Evolutionary conservation across 306 rosid species (phyloP).

Genomic region (Cucurbita pepo): DNA sequence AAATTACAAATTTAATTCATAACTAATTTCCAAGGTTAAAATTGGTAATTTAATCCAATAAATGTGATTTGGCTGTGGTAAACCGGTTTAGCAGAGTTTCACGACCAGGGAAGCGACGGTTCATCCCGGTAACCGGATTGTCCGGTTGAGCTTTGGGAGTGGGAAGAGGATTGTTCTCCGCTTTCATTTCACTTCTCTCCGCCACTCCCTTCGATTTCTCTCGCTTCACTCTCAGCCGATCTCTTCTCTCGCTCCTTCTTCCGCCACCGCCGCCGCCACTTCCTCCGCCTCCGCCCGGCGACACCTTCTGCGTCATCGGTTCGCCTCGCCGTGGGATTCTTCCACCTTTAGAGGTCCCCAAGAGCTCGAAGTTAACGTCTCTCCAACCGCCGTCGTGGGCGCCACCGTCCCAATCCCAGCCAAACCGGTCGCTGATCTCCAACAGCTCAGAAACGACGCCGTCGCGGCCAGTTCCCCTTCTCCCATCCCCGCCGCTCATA

Average conservation of each 20-base stretch:
- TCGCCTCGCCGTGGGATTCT: constrained; percentile 35
- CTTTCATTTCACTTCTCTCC: background rate
- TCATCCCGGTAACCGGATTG: background rate
- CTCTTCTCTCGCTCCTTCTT: constrained; percentile 19
- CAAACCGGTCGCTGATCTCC: constrained; percentile 40
- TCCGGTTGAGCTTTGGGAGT: background rate
- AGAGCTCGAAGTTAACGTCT: constrained; percentile 32
- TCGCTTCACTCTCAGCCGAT: constrained; percentile 10
- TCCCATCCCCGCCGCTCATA: constrained; percentile 3
- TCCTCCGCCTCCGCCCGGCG: background rate
- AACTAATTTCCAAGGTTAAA: too few species aligned
- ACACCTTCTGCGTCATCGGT: background rate
- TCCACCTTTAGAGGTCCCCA: constrained; percentile 52
- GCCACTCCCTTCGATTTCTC: background rate
- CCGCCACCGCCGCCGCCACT: background rate
- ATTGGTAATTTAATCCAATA: background rate
- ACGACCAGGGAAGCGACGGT: background rate
- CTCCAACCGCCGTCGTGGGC: constrained; percentile 25
- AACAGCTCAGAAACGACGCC: constrained; percentile 16
- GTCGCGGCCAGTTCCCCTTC: background rate
- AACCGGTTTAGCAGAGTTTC: background rate
- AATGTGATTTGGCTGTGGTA: background rate
- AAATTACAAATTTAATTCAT: too few species aligned
- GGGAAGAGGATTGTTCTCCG: too few species aligned
- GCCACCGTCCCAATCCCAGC: constrained; percentile 63